These are phyloP conservation scores for Colletotrichum musae DNA, from an alignment of 2,329 filamentous ascomycete genomes.

Conservation along the genomic window DNA sequence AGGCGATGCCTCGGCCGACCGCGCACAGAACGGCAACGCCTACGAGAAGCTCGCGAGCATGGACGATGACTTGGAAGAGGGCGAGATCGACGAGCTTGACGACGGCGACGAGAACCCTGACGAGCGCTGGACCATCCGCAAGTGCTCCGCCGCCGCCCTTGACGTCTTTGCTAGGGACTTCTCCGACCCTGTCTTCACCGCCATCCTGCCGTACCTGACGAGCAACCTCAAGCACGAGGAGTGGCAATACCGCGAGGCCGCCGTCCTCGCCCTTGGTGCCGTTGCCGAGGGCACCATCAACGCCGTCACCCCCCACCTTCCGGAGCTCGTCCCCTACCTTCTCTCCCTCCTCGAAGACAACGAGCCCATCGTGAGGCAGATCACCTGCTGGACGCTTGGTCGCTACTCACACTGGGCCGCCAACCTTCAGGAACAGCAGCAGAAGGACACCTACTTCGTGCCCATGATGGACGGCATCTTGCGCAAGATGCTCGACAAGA, in stretches of 20 bases:
- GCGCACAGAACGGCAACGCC: slow-evolving; percentile 66
- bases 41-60: slow-evolving; percentile 71
- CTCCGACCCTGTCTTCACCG: slow-evolving; percentile 87
- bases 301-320: slow-evolving; percentile 90
- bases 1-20: slow-evolving; percentile 65
- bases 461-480: slow-evolving; percentile 98
- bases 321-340: slow-evolving; percentile 90
- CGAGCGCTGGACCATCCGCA: slow-evolving; percentile 94
- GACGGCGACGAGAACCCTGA: slow-evolving; percentile 88
- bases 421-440: slow-evolving; percentile 74
- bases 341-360: slow-evolving; percentile 86
- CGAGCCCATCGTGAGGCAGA: slow-evolving; percentile 93
- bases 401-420: slow-evolving; percentile 95
- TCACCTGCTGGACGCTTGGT: slow-evolving; percentile 97
- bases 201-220: slow-evolving; percentile 92
- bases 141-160: slow-evolving; percentile 95
- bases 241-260: slow-evolving; percentile 94
- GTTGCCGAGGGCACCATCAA: slow-evolving; percentile 96
- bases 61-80: slow-evolving; percentile 87
- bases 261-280: slow-evolving; percentile 92
- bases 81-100: slow-evolving; percentile 79
- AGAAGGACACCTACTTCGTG: slow-evolving; percentile 86
- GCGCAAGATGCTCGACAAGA: slow-evolving; percentile 93
- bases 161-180: slow-evolving; percentile 96
- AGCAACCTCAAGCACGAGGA: slow-evolving; percentile 89